phyloP scores from a whole-genome alignment of 129 eudicot genomes.

The Artemisia annua region DNA sequence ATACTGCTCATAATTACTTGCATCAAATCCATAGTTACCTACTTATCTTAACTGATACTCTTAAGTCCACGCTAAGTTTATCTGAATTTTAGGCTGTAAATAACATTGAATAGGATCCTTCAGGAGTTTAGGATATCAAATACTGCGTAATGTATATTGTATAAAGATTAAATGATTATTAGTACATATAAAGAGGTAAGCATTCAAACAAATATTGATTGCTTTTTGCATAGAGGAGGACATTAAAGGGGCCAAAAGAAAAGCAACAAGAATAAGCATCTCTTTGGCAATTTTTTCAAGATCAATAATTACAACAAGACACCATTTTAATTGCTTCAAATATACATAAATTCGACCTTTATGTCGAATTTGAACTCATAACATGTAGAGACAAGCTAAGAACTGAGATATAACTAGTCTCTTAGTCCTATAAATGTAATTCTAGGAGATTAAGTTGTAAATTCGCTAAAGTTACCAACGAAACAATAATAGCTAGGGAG shows the following conservation, averaged over 20 bases:
- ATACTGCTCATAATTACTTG: too few relatives aligned
- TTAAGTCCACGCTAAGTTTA: too few relatives aligned
- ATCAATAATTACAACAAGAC: constrained; percentile 34
- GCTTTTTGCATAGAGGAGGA: constrained; percentile 28
- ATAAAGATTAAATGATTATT: too few relatives aligned
- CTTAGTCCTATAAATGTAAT: background rate
- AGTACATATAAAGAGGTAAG: background rate
- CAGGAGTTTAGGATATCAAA: too few relatives aligned
- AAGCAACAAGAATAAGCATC: constrained; percentile 36
- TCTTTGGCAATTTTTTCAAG: constrained; percentile 28
- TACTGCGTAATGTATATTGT: too few relatives aligned
- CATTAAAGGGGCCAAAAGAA: constrained; percentile 25
- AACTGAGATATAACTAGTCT: constrained; percentile 12
- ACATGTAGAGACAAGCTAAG: constrained; percentile 6
- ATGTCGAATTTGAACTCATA: background rate
- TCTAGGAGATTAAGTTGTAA: constrained; percentile 10
- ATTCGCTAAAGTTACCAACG: constrained; percentile 6
- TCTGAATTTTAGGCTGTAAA: too few relatives aligned
- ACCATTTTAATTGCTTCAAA: constrained; percentile 22
- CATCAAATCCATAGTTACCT: too few relatives aligned
- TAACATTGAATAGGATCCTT: too few relatives aligned
- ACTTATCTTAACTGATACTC: too few relatives aligned
- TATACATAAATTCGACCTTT: background rate
- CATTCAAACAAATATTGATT: constrained; percentile 22
- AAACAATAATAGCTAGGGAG: background rate